Evolutionary conservation across 1,284 basidiomycete genomes (phyloP), one percentile per base, ranked within the genome.

Genomic region (Trichosporon asahii): DNA sequence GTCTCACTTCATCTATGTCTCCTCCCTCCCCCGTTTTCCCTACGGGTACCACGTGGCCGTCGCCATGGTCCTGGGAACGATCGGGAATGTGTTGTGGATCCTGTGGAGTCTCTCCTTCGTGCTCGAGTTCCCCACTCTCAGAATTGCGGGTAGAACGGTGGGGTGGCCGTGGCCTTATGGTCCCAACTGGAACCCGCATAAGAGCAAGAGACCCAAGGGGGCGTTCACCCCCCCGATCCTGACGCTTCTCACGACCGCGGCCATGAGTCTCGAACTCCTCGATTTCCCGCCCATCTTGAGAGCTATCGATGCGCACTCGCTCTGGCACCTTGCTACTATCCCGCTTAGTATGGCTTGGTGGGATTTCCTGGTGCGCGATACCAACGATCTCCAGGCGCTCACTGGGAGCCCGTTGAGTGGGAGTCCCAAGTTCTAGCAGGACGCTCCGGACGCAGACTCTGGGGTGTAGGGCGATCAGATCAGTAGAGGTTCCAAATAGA

Each of bases 1-100:
- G 23, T 73, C 71, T 5, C 83, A 85, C 74, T 79, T 82, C 72
- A 73, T 68, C 73, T 85, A 76, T 76, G 81, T 81, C 83, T 87
- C 97, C 66, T 88, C 87, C 63, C 81, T 90, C 37, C 86, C 90
- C 18, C 66, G 66, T 57, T 98, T 98, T 84, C 93, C 98, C 83
- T 99, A 99, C 83, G 86, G 90, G 7, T 99, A 98, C 85, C 98
- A 99, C 86, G 94, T 98, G 84, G 80, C 87, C 0, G 94, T 94
- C 85, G 95, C 95, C 81, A 85, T 96, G 74, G 77, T 85, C 65
- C 79, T 98, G 68, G 96, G 94, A 1, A 69, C 86, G 23, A 40
- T 84, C 86, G 83, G 86, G 83, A 95, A 95, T 77, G 37, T 89
- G 5, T 80, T 98, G n/a, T 99, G 96, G 97, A 78, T 91, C 33